Evolutionary conservation across 805 yeast genomes (phyloP), one percentile per base, ranked within the genome.

Genomic region (Candida dajiaensis): DNA sequence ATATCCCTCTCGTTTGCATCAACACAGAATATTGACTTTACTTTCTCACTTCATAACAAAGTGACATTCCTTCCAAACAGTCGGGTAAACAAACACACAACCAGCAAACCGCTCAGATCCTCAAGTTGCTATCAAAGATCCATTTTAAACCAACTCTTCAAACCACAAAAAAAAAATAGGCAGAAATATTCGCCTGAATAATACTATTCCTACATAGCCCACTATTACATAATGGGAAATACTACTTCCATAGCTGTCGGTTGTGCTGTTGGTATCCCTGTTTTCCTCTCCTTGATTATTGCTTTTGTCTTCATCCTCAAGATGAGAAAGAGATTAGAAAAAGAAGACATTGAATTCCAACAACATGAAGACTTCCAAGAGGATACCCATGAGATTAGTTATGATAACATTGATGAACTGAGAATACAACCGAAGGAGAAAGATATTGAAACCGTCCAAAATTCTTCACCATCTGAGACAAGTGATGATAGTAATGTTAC

Each of bases 251-350:
- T 69, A 9, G 76, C 79, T 2, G 80, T 76, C 3, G 80, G 80
- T 2, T 70, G 77, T 50, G 77, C 80, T 3, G 75, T 77, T 4
- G 81, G 80, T 29, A 65, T 77, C 21, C 81, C 81, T 1, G 55
- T 68, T n/a, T 69, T 66, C 4, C 50, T 73, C 10, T 70, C 72
- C 1, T 12, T 70, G 1, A 16, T 66, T 0, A 61, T 73, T 3
- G 65, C 72, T 0, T 28, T 63, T 3, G 50, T 50, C 11, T 66
- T 72, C 46, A 69, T 74, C 70, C 47, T 59, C 26, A 64, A 72
- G 39, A 67, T 70, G 45, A 70, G 65, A 46, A 54, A 61, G 47
- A 63, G 69, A 39, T 61, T 67, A 35, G 65, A 63, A 41, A 55
- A 57, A 41, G 81, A 76, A 47, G 66, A 62, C 38, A 56, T 62